Evolutionary conservation across 352 stramenopile genomes (phyloP).

Genomic region (Globisporangium viniferum): DNA sequence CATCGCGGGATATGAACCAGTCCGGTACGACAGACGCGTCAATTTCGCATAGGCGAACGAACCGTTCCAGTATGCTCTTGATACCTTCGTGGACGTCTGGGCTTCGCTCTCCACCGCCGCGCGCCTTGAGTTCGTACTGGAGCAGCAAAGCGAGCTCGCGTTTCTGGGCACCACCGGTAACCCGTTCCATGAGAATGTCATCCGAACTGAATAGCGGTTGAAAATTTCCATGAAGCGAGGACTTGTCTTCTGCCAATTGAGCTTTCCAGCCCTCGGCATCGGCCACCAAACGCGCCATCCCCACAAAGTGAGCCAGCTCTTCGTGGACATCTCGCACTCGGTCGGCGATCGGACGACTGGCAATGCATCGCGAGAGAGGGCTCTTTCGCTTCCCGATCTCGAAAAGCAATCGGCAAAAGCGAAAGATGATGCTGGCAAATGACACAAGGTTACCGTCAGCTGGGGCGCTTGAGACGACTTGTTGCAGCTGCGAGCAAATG

Average conservation of each 20-base stretch:
- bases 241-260: background rate
- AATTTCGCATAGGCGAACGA: background rate
- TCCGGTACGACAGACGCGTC: background rate
- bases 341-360: background rate
- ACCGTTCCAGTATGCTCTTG: background rate
- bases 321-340: background rate
- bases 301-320: background rate
- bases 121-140: background rate
- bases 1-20: slow-evolving; percentile 9
- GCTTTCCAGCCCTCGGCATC: background rate
- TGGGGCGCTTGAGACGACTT: background rate
- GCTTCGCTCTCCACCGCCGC: background rate
- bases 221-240: background rate
- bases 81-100: background rate
- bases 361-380: background rate
- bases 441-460: background rate
- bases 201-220: background rate
- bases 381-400: background rate
- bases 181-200: background rate
- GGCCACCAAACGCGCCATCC: background rate
- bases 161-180: background rate
- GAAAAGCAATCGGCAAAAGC: background rate
- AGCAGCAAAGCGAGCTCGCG: background rate
- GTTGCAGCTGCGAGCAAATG: background rate
- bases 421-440: background rate